These are phyloP conservation scores for Punica granatum DNA, from an alignment of 345 rosid species.

Conservation along the genomic window DNA sequence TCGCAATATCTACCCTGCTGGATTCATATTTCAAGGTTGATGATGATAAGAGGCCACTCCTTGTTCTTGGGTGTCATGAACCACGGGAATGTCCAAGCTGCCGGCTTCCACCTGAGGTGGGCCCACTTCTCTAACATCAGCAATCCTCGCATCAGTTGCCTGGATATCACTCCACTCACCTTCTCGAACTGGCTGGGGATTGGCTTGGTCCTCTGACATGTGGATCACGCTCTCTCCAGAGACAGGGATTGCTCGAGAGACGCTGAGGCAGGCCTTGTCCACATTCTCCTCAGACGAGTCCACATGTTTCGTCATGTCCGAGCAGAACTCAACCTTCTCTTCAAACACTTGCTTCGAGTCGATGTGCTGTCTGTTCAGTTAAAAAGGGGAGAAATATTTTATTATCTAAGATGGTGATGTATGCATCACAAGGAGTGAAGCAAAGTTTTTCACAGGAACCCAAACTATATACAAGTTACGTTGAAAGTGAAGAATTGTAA, in stretches of 20 bases:
- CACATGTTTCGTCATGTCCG: constrained; percentile 57
- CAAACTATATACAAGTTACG: not conserved
- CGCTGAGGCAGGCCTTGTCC: constrained; percentile 83
- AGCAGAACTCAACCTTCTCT: constrained; percentile 53
- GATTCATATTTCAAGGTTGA: constrained; percentile 38
- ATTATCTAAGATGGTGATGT: not conserved
- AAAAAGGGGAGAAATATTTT: constrained; percentile 6
- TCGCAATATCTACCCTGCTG: not conserved
- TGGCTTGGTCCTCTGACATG: constrained; percentile 50
- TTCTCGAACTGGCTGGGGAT: constrained; percentile 49
- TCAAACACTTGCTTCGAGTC: constrained; percentile 74
- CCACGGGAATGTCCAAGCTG: constrained; percentile 77
- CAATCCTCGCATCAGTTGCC: constrained; percentile 72
- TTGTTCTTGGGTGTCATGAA: constrained; percentile 40
- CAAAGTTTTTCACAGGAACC: too few species aligned
- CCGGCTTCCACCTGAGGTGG: constrained; percentile 48
- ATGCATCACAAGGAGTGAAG: not conserved
- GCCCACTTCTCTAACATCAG: constrained; percentile 73
- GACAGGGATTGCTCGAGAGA: constrained; percentile 41
- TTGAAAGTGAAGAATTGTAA: not conserved
- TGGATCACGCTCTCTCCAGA: constrained; percentile 54
- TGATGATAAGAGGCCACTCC: constrained; percentile 37
- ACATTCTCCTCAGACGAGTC: constrained; percentile 64
- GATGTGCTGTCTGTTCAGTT: constrained; percentile 66
- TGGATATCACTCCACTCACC: constrained; percentile 85